Conservation (phyloP, 2,329 filamentous ascomycete species). For the Chaetothyriales sp. region DNA sequence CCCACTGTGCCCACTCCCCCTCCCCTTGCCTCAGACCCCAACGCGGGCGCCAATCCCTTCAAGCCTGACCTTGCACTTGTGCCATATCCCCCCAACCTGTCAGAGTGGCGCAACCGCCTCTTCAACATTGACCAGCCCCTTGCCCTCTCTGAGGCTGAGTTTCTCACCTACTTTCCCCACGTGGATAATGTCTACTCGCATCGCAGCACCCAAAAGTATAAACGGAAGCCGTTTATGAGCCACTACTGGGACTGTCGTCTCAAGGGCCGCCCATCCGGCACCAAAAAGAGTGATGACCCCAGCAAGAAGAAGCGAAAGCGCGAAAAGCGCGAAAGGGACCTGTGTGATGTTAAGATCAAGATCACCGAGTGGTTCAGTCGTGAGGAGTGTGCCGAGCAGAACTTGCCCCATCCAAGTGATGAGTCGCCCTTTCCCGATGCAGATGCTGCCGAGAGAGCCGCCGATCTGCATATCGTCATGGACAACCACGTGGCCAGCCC, state of each 20-base stretch:
- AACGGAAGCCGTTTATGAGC: conserved; percentile 67
- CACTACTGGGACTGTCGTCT: conserved; percentile 78
- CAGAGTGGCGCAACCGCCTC: conserved; percentile 55
- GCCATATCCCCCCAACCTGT: conserved; percentile 52
- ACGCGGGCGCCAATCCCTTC: conserved; percentile 10
- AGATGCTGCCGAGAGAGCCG: conserved; percentile 22
- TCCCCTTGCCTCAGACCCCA: conserved; percentile 1
- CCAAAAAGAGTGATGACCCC: conserved; percentile 59
- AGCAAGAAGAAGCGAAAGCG: conserved; percentile 73
- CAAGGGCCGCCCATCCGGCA: conserved; percentile 65
- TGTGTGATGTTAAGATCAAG: conserved; percentile 81
- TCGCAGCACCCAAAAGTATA: conserved; percentile 66
- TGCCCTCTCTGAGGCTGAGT: conserved; percentile 61
- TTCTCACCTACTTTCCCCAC: conserved; percentile 67
- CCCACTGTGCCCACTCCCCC: neutral
- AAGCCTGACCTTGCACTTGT: conserved; percentile 24
- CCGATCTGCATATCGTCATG: conserved; percentile 17
- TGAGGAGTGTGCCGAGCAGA: conserved; percentile 17
- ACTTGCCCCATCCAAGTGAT: conserved; percentile 6
- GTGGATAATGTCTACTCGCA: conserved; percentile 77
- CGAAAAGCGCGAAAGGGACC: conserved; percentile 56
- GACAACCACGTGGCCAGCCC: conserved; percentile 9
- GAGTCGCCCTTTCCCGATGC: conserved; percentile 5
- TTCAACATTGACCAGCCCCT: conserved; percentile 66
- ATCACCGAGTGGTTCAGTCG: conserved; percentile 65